These are phyloP conservation scores for Auxenochlorella protothecoides DNA, from an alignment of 139 green algal genomes.

Conservation along the genomic window DNA sequence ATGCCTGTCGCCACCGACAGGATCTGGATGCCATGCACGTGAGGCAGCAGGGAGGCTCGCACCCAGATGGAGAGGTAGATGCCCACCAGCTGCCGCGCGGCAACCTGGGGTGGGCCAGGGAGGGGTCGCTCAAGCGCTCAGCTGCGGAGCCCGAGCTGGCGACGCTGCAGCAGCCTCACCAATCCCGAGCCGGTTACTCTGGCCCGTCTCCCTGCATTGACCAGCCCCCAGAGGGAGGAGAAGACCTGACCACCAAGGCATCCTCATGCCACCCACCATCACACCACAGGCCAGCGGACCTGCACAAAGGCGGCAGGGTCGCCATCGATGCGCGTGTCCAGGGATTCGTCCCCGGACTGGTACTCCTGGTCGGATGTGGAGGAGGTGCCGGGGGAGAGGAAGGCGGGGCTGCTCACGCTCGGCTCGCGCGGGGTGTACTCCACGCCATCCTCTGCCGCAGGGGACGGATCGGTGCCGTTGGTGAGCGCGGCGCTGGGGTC, in stretches of 20 bases:
- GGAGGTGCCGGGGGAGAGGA: background rate
- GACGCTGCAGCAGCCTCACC: too few relatives aligned
- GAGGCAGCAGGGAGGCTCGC: constrained; percentile 29
- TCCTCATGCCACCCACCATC: background rate
- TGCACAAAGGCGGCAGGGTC: too few relatives aligned
- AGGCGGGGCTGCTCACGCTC: background rate
- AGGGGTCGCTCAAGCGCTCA: too few relatives aligned
- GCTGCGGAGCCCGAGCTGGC: too few relatives aligned
- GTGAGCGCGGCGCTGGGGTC: background rate
- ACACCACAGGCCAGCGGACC: constrained; percentile 33
- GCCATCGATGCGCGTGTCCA: background rate
- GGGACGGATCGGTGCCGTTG: background rate
- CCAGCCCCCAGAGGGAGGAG: too few relatives aligned
- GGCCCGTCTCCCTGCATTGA: too few relatives aligned
- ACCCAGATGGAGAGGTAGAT: constrained; percentile 83
- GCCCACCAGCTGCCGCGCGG: constrained; percentile 66
- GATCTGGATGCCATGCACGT: constrained; percentile 53
- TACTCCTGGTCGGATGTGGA: background rate
- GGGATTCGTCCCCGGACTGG: background rate
- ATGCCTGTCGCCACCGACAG: constrained; percentile 50
- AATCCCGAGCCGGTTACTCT: too few relatives aligned
- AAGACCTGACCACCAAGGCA: too few relatives aligned
- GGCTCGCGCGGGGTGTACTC: too few relatives aligned
- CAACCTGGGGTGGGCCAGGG: too few relatives aligned
- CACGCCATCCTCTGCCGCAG: constrained; percentile 1